Conservation (phyloP, 1,284 basidiomycete genomes). For the Puccinia hordei region DNA sequence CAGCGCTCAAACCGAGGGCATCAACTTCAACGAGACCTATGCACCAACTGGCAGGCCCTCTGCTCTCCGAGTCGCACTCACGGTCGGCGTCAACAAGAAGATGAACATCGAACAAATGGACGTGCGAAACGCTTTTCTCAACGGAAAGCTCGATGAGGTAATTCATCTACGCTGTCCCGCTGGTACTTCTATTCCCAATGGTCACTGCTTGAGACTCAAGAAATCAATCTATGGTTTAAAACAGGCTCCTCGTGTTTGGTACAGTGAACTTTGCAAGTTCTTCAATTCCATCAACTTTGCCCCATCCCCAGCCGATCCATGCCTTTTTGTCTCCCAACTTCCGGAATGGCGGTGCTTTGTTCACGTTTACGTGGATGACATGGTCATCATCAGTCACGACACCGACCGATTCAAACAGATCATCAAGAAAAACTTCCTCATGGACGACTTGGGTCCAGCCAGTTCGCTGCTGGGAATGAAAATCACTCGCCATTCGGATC, state of each 20-base stretch:
- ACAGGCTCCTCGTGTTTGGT: conserved; percentile 14
- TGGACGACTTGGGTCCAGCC: conserved; percentile 22
- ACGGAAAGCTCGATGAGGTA: too few species aligned
- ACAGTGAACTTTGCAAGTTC: not conserved
- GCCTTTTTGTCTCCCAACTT: not conserved
- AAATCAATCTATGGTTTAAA: conserved; percentile 5
- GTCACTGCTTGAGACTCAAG: not conserved
- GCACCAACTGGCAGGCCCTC: too few species aligned
- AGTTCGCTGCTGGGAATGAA: not conserved
- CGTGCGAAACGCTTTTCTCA: too few species aligned
- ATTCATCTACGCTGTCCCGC: too few species aligned
- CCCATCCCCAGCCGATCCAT: not conserved
- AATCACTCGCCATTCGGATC: not conserved
- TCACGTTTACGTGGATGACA: too few species aligned
- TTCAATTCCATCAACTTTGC: not conserved
- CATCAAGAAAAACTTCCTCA: not conserved
- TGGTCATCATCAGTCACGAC: not conserved
- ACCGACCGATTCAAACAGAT: not conserved
- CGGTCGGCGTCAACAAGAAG: too few species aligned
- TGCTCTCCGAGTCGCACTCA: too few species aligned
- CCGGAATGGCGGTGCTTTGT: not conserved
- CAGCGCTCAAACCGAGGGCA: too few species aligned
- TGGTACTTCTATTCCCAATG: not conserved
- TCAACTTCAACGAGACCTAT: too few species aligned
- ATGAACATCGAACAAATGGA: too few species aligned